Evolutionary conservation across 2,329 filamentous ascomycete species (phyloP).

Genomic region (Alternaria sp.): DNA sequence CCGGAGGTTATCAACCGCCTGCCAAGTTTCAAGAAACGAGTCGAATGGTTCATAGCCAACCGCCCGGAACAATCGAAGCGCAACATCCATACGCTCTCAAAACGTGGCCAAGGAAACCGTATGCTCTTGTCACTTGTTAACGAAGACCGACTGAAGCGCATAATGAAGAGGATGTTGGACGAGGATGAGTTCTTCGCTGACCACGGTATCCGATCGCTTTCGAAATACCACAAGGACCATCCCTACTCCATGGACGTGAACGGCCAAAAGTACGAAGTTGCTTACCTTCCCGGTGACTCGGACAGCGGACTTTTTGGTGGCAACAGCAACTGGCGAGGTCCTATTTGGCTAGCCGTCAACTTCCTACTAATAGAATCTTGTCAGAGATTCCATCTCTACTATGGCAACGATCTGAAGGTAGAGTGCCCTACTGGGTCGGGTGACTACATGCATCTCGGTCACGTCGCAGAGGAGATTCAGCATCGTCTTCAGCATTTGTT

Average conservation of each 20-base stretch:
- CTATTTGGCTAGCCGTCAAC: constrained; percentile 96
- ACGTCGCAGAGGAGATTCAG: constrained; percentile 93
- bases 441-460: constrained; percentile 93
- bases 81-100: constrained; percentile 92
- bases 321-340: constrained; percentile 96
- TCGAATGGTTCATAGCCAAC: constrained; percentile 95
- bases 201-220: constrained; percentile 89
- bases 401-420: constrained; percentile 85
- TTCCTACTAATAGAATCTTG: constrained; percentile 92
- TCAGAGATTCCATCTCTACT: constrained; percentile 96
- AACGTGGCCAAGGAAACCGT: constrained; percentile 87
- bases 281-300: constrained; percentile 93
- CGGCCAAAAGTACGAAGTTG: constrained; percentile 84
- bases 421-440: constrained; percentile 95
- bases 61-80: constrained; percentile 85
- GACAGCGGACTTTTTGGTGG: constrained; percentile 94
- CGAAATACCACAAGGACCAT: constrained; percentile 87
- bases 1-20: constrained; percentile 92
- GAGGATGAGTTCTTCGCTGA: constrained; percentile 92
- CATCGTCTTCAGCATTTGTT: constrained; percentile 94
- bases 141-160: constrained; percentile 89
- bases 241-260: constrained; percentile 97
- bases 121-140: constrained; percentile 89
- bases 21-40: constrained; percentile 88
- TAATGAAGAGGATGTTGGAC: constrained; percentile 89